Conservation (phyloP, 202 grass and related monocot species). For the Carex arenaria region DNA sequence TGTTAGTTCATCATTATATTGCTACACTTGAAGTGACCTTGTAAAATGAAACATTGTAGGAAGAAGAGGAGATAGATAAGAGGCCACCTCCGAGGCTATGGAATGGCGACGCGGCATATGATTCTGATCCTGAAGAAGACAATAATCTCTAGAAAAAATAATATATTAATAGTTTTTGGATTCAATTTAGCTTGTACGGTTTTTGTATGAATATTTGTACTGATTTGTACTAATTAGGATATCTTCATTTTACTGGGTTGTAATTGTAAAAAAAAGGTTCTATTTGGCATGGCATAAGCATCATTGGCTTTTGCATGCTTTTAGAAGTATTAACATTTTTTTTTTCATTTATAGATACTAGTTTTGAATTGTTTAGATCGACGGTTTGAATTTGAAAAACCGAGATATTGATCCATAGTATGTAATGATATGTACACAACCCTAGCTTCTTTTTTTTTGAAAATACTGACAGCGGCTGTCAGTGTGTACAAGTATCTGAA, state of each 20-base stretch:
- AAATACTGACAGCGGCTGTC: no score
- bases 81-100: constrained; percentile 62
- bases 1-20: neutral
- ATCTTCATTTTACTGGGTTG: neutral
- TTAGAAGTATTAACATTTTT: neutral
- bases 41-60: constrained; percentile 37
- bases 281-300: no score
- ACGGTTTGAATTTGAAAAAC: no score
- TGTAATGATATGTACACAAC: no score
- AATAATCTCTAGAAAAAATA: constrained; percentile 8
- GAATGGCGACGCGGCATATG: constrained; percentile 62
- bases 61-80: constrained; percentile 67
- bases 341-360: no score
- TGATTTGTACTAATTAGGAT: neutral
- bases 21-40: neutral
- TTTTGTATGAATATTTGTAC: neutral
- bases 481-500: no score
- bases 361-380: no score
- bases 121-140: constrained; percentile 83
- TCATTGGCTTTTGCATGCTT: neutral
- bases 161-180: neutral
- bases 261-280: neutral
- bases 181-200: neutral
- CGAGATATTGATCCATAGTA: no score
- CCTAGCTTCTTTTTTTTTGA: no score